Base-by-base conservation (phyloP, 257 asterid species). In the Plantago elongata region DNA sequence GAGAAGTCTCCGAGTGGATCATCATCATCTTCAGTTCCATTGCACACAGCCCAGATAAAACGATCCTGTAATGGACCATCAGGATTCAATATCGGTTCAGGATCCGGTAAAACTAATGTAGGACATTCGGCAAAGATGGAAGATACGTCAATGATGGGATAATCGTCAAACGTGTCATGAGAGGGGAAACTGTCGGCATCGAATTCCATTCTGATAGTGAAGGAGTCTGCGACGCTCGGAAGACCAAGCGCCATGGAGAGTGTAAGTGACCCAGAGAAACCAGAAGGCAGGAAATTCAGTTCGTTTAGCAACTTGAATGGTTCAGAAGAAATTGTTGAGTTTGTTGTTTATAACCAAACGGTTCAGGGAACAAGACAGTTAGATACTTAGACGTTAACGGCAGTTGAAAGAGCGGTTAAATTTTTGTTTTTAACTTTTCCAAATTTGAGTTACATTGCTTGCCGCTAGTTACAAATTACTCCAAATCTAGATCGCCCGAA, bases 161-260 rank as follows among this genome's bases (percentile, higher is more conserved):
- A 38, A 1, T 65, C 71, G 7, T 69, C 71, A 10, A 69, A 69
- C 13, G 82, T 71, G 50, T 77, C 81, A 14, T 74, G 44, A 45
- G 37, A 54, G 1, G 78, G 60, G 11, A 67, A 57, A 9, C 54
- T 9, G 13, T 64, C 17, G 48, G 57, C 15, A 3, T 66, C 16
- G 7, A 13, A 45, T 13, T 75, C 60, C 13, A 15, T 66, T 1
- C 68, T 80, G 88, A 79, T 85, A 4, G 40, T 0, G 8, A 34
- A 34, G 40, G 51, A 30, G 3, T 49, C 11, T 65, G 80, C 78
- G 84, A 70, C 84, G 86, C 84, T 67, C 77, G 92, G 88, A 13
- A 13, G 63, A 54, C 88, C 85, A 79, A 80, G 86, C 85, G 87
- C 72, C 85, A 84, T 81, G 51, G 69, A 64, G 45, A 7, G 40